Percentiles rank a stretch among this genome's conserved stretches.
phyloP scores from a whole-genome alignment of 768 basidiomycete species.

The Polyporus arcularius region DNA sequence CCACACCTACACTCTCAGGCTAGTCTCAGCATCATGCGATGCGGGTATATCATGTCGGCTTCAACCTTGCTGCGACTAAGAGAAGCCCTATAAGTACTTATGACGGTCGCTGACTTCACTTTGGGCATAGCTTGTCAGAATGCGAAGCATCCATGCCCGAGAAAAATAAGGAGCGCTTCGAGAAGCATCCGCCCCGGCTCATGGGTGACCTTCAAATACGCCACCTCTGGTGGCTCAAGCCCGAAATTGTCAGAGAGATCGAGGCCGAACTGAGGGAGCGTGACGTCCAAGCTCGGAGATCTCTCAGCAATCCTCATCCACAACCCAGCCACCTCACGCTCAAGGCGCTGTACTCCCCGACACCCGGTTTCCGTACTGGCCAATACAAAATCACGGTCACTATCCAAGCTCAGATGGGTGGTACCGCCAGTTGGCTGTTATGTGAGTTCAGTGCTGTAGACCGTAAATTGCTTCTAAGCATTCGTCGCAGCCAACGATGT shows the following conservation, averaged over 20 bases:
- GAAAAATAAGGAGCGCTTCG: slow-evolving; percentile 2
- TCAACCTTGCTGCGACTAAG: no score
- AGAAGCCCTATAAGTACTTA: no score
- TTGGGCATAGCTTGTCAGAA: slow-evolving; percentile 13
- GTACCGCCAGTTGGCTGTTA: slow-evolving; percentile 43
- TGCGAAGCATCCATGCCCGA: slow-evolving; percentile 18
- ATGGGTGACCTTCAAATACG: slow-evolving; percentile 52
- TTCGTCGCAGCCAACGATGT: no score
- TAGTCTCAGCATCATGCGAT: no score
- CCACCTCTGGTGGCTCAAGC: slow-evolving; percentile 50
- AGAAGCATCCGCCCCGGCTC: slow-evolving; percentile 39
- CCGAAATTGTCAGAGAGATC: slow-evolving; percentile 42
- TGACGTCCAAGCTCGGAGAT: slow-evolving; percentile 27
- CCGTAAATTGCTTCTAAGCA: no score
- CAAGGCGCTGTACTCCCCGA: slow-evolving; percentile 22
- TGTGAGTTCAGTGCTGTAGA: slow-evolving; percentile 26
- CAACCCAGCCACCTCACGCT: slow-evolving; percentile 36
- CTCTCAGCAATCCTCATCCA: slow-evolving; percentile 1
- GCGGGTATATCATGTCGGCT: no score
- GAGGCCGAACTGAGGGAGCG: slow-evolving; percentile 46
- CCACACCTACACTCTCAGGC: background rate
- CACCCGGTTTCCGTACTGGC: slow-evolving; percentile 12
- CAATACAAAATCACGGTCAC: slow-evolving; percentile 37
- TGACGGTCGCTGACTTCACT: background rate
- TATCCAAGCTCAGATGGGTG: slow-evolving; percentile 43